phyloP scores from a whole-genome alignment of 352 stramenopile genomes.

The Phytophthora fragariaefolia region DNA sequence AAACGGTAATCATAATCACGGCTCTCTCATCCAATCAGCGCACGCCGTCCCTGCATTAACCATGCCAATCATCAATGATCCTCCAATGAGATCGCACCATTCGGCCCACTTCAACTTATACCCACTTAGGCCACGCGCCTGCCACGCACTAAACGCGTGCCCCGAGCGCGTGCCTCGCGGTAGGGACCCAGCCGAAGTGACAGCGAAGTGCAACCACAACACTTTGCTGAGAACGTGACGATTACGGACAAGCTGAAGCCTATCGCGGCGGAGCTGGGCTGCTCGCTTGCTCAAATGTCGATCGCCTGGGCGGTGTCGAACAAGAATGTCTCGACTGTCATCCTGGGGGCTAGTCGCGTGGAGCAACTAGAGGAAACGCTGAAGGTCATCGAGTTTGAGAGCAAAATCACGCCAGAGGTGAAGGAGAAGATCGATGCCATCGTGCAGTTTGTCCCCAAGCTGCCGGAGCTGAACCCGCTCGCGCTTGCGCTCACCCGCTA shows the following conservation, averaged over 20 bases:
- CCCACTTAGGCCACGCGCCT: no score
- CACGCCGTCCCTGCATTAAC: no score
- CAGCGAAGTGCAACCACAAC: no score
- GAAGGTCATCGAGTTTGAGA: not conserved
- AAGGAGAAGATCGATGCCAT: constrained; percentile 1
- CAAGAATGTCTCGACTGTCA: not conserved
- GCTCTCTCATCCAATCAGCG: no score
- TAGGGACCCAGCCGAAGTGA: no score
- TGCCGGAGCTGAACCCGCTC: not conserved
- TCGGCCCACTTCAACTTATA: no score
- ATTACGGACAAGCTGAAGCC: constrained; percentile 7
- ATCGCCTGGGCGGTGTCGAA: constrained; percentile 4
- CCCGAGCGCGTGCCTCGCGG: no score
- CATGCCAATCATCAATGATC: no score
- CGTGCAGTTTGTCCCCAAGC: not conserved
- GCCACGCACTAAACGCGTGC: no score
- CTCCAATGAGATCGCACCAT: no score
- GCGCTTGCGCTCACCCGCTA: not conserved
- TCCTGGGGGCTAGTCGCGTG: not conserved
- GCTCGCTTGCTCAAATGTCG: constrained; percentile 5
- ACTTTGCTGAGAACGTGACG: not conserved
- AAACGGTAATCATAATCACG: no score
- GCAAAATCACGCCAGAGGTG: not conserved
- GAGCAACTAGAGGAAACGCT: not conserved
- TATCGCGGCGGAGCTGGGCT: constrained; percentile 1